Percentiles rank a stretch among this genome's conserved stretches.
phyloP scores from a whole-genome alignment of 768 basidiomycete species.

The Leccinum incarnatum region DNA sequence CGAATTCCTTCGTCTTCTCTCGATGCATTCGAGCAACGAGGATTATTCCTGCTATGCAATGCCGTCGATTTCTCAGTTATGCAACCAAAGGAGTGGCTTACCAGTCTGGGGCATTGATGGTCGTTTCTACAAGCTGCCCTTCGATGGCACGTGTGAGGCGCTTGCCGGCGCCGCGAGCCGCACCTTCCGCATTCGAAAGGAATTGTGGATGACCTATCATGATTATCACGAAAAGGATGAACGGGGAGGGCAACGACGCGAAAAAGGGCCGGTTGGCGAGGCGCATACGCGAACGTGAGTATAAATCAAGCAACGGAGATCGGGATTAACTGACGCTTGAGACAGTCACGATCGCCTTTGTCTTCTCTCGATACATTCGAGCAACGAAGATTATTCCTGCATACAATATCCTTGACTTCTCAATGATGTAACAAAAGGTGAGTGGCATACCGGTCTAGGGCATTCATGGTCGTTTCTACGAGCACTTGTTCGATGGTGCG shows the following conservation, averaged over 20 bases:
- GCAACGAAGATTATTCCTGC: slow-evolving; percentile 89
- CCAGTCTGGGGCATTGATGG: slow-evolving; percentile 95
- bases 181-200: too few species aligned
- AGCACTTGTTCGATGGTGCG: slow-evolving; percentile 68
- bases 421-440: slow-evolving; percentile 4
- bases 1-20: slow-evolving; percentile 59
- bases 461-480: slow-evolving; percentile 79
- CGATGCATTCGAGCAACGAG: slow-evolving; percentile 88
- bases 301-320: slow-evolving; percentile 15
- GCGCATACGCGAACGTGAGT: slow-evolving; percentile 18
- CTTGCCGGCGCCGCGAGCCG: slow-evolving; percentile 63
- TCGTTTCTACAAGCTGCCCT: slow-evolving; percentile 48
- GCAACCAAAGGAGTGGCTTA: slow-evolving; percentile 36
- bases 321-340: slow-evolving; percentile 73
- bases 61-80: slow-evolving; percentile 13
- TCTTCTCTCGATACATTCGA: slow-evolving; percentile 88
- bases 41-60: slow-evolving; percentile 67
- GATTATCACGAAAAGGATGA: too few species aligned
- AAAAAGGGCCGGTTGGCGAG: too few species aligned
- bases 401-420: slow-evolving; percentile 20
- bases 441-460: slow-evolving; percentile 80
- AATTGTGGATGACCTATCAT: too few species aligned
- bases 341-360: slow-evolving; percentile 74
- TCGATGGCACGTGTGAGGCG: slow-evolving; percentile 60
- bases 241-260: too few species aligned